Conservation (phyloP, 2,329 filamentous ascomycete species). For the Metarhizium album region DNA sequence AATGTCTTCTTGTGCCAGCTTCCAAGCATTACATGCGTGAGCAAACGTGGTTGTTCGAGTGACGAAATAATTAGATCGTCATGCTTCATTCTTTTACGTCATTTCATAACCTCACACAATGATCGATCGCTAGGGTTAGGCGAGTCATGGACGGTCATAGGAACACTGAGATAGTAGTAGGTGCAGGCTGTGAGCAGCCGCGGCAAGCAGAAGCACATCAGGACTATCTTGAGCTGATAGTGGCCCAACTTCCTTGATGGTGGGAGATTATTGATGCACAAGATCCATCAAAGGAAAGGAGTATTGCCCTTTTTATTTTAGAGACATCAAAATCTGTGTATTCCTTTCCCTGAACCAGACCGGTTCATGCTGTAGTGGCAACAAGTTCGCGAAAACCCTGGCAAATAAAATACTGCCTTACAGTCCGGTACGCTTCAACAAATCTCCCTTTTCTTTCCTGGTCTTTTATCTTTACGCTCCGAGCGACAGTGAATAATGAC, state of each 20-base stretch:
- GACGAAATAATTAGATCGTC: too few species aligned
- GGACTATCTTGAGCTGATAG: too few species aligned
- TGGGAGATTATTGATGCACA: background rate
- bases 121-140: too few species aligned
- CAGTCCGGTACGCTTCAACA: conserved; percentile 14
- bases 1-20: background rate
- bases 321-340: conserved; percentile 26
- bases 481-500: conserved; percentile 15
- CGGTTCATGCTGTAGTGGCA: conserved; percentile 34
- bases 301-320: conserved; percentile 2
- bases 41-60: too few species aligned
- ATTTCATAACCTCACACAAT: too few species aligned
- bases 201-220: too few species aligned
- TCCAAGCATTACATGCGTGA: background rate
- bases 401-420: conserved; percentile 18
- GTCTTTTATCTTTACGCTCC: conserved; percentile 6
- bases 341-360: conserved; percentile 36
- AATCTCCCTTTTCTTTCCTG: background rate
- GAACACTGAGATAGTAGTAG: too few species aligned
- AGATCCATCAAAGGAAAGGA: conserved; percentile 2
- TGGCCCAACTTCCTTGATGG: too few species aligned
- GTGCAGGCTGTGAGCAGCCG: too few species aligned
- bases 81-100: too few species aligned
- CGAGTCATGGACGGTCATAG: too few species aligned
- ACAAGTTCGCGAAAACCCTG: conserved; percentile 25